Evolutionary conservation across 2,329 filamentous ascomycete genomes (phyloP), one percentile per base, ranked within the genome.

Genomic region (Hypoxylon sp.): DNA sequence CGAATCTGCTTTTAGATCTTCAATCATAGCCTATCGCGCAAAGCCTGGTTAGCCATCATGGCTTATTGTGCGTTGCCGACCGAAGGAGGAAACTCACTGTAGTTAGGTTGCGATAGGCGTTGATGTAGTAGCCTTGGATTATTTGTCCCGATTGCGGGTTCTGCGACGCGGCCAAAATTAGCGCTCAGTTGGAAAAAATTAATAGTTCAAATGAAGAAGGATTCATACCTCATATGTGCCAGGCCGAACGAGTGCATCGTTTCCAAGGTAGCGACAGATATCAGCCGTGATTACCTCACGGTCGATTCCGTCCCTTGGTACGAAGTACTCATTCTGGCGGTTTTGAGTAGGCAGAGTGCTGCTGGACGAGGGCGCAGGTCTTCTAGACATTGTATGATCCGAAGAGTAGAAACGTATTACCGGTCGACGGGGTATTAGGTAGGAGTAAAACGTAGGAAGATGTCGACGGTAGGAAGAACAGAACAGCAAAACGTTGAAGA

Each of bases 241-340:
- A 52, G 88, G 88, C 67, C 86, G 86, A 68, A 90, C 88, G 65
- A 90, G 80, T 62, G 89, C 89, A 77, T 92, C 89, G 71, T 90
- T 90, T 67, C 89, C 89, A 63, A 92, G 80, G 70, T 91, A 92
- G 68, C 88, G 87, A 76, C 89, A 91, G 61, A 92, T 90, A 70
- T 92, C 89, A 69, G 88, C 86, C 58, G 89, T 90, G 73, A 92
- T 91, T 65, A 92, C 89, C 72, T 92, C 88, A 64, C 88, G 85
- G 70, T 89, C 88, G 72, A 92, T 92, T 68, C 89, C 88, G 71
- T 91, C 87, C 66, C 87, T 84, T 34, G 87, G 86, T 46, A 91
- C 84, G 71, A 91, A 91, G 70, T 91, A 91, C 74, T 91, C 87
- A 72, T 90, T 90, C 70, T 88, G 82, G 53, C 82, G 80, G 57